Percentiles rank a stretch among this genome's conserved stretches.
Conservation (phyloP, 257 asterid genomes). For the Solanum arcanum region DNA sequence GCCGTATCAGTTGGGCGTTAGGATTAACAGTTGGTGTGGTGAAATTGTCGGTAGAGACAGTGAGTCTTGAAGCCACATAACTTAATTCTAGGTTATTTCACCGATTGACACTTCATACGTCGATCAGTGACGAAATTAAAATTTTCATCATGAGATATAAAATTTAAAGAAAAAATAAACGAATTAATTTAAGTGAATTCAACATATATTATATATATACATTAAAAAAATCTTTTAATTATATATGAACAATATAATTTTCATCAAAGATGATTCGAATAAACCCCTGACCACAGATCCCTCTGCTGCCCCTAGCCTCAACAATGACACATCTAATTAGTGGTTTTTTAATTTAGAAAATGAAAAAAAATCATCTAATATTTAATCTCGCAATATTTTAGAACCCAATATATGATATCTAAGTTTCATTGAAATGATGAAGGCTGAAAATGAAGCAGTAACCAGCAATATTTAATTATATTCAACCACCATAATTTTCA, state of each 20-base stretch:
- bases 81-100: not conserved
- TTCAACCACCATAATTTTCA: not conserved
- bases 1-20: conserved; percentile 1
- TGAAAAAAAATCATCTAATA: not conserved
- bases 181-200: too few species aligned
- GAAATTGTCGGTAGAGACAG: conserved; percentile 5
- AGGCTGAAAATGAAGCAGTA: not conserved
- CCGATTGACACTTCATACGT: not conserved
- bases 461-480: not conserved
- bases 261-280: fast-evolving
- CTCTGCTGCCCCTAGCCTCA: too few species aligned
- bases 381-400: too few species aligned
- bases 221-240: too few species aligned
- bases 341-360: not conserved
- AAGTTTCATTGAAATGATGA: not conserved
- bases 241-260: too few species aligned
- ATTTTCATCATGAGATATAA: too few species aligned
- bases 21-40: not conserved
- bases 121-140: too few species aligned
- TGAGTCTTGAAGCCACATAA: not conserved
- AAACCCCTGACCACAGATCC: too few species aligned
- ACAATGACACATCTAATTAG: not conserved
- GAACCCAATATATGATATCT: not conserved
- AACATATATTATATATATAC: too few species aligned
- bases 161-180: too few species aligned